Evolutionary conservation across 768 basidiomycete species (phyloP).

Genomic region (Serendipita sp.): DNA sequence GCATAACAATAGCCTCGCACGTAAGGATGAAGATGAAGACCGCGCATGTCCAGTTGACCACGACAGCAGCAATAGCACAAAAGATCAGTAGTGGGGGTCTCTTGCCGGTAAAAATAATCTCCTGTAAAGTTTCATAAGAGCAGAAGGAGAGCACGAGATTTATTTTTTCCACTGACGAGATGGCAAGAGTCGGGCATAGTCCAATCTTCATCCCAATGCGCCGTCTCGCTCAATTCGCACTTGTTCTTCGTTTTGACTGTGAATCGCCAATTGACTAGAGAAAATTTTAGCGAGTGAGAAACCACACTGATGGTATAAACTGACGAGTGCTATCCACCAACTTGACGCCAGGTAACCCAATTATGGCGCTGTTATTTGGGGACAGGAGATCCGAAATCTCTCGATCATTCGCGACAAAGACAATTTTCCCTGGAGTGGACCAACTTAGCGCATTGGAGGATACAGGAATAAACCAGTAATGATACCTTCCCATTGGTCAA

Average conservation of each 20-base stretch:
- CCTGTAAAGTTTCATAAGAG: neutral
- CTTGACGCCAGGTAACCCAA: neutral
- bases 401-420: too few species aligned
- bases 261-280: slow-evolving; percentile 3
- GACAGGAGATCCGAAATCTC: too few species aligned
- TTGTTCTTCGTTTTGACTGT: neutral
- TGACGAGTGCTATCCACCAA: neutral
- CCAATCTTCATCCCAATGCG: too few species aligned
- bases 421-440: too few species aligned
- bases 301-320: neutral
- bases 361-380: neutral
- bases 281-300: neutral
- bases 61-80: neutral
- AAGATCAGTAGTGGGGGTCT: neutral
- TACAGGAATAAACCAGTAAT: too few species aligned
- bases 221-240: neutral
- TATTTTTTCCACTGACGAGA: too few species aligned
- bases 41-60: neutral
- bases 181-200: neutral
- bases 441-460: too few species aligned
- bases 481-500: neutral
- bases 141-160: too few species aligned
- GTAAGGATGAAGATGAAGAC: slow-evolving; percentile 1
- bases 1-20: neutral
- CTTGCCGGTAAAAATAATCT: neutral